phyloP scores from a whole-genome alignment of 2,329 filamentous ascomycete genomes.

The Cercospora sojina region DNA sequence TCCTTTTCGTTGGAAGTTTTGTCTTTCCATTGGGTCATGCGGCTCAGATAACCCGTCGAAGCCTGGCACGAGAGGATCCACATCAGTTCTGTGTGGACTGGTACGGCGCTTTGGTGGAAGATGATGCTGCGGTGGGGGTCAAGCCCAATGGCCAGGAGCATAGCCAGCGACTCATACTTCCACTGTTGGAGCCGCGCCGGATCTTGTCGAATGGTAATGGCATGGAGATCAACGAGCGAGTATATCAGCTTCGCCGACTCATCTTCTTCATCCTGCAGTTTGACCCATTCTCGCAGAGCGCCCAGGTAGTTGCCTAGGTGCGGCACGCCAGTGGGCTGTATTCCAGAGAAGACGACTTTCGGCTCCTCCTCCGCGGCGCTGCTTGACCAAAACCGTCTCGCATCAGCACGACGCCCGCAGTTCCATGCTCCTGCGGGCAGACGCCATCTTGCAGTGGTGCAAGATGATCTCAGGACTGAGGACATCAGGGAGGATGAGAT shows the following conservation, averaged over 20 bases:
- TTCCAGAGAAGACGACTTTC: constrained; percentile 82
- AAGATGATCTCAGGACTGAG: neutral
- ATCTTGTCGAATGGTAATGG: constrained; percentile 76
- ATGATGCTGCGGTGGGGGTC: constrained; percentile 73
- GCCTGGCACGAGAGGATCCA: constrained; percentile 94
- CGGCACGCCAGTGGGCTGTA: constrained; percentile 91
- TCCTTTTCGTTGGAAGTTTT: constrained; percentile 43
- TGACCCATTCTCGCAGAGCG: constrained; percentile 81
- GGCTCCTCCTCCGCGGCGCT: constrained; percentile 5
- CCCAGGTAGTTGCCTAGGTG: constrained; percentile 96
- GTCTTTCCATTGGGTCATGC: constrained; percentile 99
- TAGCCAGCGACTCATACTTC: constrained; percentile 73
- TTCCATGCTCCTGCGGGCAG: too few species aligned
- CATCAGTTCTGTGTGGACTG: constrained; percentile 85
- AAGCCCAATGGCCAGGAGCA: constrained; percentile 79
- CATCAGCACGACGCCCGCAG: neutral
- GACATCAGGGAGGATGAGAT: constrained; percentile 4
- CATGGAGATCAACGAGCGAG: constrained; percentile 90
- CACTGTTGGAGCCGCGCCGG: constrained; percentile 60
- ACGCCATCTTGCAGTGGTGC: neutral
- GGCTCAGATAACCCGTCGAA: constrained; percentile 85
- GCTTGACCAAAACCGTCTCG: constrained; percentile 8
- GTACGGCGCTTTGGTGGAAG: constrained; percentile 69
- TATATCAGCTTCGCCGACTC: constrained; percentile 67
- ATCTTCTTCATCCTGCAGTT: constrained; percentile 66